Conservation (phyloP, 805 yeast genomes). For the Candida ulmi region DNA sequence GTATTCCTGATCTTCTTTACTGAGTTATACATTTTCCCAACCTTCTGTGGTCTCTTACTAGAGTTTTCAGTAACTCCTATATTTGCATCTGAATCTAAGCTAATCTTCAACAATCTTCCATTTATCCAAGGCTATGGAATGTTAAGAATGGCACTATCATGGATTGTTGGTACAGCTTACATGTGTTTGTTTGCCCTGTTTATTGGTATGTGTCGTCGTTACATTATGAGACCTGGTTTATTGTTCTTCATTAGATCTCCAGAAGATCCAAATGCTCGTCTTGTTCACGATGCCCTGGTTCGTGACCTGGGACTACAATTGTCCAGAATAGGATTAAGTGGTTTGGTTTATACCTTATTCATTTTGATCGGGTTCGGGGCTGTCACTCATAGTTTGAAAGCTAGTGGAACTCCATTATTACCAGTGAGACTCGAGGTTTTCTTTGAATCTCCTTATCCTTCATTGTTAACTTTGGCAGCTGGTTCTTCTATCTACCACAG, state of each 20-base stretch:
- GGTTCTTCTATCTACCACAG: neutral
- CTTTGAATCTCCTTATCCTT: neutral
- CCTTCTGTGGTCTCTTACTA: conserved; percentile 75
- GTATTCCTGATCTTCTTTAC: conserved; percentile 69
- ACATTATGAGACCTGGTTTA: conserved; percentile 80
- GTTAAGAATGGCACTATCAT: conserved; percentile 21
- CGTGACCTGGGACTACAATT: conserved; percentile 70
- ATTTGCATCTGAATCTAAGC: conserved; percentile 18
- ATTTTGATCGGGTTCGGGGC: conserved; percentile 72
- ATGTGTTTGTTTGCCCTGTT: conserved; percentile 85
- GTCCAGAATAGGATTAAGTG: conserved; percentile 67
- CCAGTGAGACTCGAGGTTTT: conserved; percentile 12
- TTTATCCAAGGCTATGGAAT: neutral
- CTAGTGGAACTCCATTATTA: conserved; percentile 12
- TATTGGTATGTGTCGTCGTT: conserved; percentile 74
- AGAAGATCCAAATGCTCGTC: conserved; percentile 84
- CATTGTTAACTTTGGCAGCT: neutral
- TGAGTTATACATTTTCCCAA: conserved; percentile 82
- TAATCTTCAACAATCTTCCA: conserved; percentile 1
- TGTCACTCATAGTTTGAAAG: conserved; percentile 14
- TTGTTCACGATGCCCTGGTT: conserved; percentile 81
- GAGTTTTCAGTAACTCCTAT: conserved; percentile 66
- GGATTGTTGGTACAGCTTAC: conserved; percentile 76
- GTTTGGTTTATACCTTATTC: conserved; percentile 65
- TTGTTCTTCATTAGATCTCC: conserved; percentile 89